Evolutionary conservation across 768 basidiomycete species (phyloP).

Genomic region (Rickenella mellea): DNA sequence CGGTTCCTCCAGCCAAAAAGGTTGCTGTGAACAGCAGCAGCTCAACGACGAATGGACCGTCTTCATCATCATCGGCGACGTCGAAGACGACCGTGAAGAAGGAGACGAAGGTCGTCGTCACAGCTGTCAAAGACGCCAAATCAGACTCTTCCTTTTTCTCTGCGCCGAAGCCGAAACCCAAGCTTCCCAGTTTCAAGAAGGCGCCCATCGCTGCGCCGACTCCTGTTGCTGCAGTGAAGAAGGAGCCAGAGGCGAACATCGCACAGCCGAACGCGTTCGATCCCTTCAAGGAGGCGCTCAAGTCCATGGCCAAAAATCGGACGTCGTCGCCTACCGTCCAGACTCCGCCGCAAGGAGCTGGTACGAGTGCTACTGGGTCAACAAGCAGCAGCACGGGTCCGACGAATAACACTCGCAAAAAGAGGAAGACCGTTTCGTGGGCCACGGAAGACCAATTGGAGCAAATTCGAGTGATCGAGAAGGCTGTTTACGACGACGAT

Average conservation of each 20-base stretch:
- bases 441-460: slow-evolving; percentile 66
- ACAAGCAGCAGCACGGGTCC: slow-evolving; percentile 22
- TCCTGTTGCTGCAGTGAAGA: slow-evolving; percentile 28
- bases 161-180: slow-evolving; percentile 74
- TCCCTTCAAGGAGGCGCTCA: slow-evolving; percentile 77
- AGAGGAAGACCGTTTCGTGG: slow-evolving; percentile 76
- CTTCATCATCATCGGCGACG: slow-evolving; percentile 28
- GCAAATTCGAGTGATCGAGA: slow-evolving; percentile 71
- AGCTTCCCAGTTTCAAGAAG: slow-evolving; percentile 82
- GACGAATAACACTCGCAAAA: slow-evolving; percentile 34
- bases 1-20: slow-evolving; percentile 57
- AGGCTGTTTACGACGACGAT: slow-evolving; percentile 85
- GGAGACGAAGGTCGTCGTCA: slow-evolving; percentile 31
- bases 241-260: slow-evolving; percentile 46
- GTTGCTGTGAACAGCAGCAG: too few relatives aligned
- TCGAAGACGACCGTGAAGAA: slow-evolving; percentile 44
- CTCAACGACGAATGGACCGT: too few relatives aligned
- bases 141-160: slow-evolving; percentile 86
- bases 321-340: slow-evolving; percentile 53
- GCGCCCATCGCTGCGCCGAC: slow-evolving; percentile 27
- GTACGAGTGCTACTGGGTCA: slow-evolving; percentile 3
- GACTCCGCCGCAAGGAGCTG: slow-evolving; percentile 40
- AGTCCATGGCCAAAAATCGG: slow-evolving; percentile 56
- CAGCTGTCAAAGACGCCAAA: slow-evolving; percentile 62
- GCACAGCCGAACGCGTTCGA: slow-evolving; percentile 72